phyloP scores from a whole-genome alignment of 2,329 filamentous ascomycete species.

The Thermothelomyces thermophilus region DNA sequence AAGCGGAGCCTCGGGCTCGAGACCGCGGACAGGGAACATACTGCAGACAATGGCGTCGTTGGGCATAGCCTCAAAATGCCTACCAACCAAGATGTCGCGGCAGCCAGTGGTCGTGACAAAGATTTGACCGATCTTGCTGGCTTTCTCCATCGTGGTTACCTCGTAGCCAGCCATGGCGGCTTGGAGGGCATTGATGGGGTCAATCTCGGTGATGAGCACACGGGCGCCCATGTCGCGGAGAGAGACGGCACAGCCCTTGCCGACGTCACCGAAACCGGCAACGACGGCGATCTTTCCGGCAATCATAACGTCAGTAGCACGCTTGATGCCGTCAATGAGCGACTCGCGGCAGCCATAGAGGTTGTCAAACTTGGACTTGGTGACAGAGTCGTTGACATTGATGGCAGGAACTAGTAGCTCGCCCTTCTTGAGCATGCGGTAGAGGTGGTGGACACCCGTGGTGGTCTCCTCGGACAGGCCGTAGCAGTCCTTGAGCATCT shows the following conservation, averaged over 20 bases:
- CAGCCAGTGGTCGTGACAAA: conserved; percentile 99
- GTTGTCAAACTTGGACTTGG: conserved; percentile 99
- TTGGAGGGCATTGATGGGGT: conserved; percentile 99
- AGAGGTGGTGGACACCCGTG: conserved; percentile 98
- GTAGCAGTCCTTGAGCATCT: conserved; percentile 97
- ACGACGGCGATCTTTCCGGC: conserved; percentile 98
- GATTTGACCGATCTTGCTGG: conserved; percentile 82
- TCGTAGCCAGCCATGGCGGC: conserved; percentile 95
- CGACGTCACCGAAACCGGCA: conserved; percentile 97
- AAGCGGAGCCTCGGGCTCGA: no score
- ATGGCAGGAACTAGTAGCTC: conserved; percentile 88
- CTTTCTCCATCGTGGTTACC: conserved; percentile 96
- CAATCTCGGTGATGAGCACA: conserved; percentile 92
- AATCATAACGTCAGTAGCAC: conserved; percentile 99
- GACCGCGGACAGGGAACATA: conserved; percentile 39
- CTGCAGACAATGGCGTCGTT: conserved; percentile 99
- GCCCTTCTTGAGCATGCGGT: conserved; percentile 91
- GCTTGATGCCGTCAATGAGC: conserved; percentile 98
- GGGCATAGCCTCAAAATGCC: conserved; percentile 91
- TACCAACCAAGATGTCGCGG: conserved; percentile 90
- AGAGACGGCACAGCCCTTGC: conserved; percentile 95
- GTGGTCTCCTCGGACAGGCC: conserved; percentile 99
- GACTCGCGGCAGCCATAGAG: conserved; percentile 99
- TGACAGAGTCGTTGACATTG: conserved; percentile 99
- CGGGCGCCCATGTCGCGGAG: conserved; percentile 96